These are phyloP conservation scores for Chrysosporium keratinophilum DNA, from an alignment of 2,329 filamentous ascomycete genomes.

Conservation along the genomic window DNA sequence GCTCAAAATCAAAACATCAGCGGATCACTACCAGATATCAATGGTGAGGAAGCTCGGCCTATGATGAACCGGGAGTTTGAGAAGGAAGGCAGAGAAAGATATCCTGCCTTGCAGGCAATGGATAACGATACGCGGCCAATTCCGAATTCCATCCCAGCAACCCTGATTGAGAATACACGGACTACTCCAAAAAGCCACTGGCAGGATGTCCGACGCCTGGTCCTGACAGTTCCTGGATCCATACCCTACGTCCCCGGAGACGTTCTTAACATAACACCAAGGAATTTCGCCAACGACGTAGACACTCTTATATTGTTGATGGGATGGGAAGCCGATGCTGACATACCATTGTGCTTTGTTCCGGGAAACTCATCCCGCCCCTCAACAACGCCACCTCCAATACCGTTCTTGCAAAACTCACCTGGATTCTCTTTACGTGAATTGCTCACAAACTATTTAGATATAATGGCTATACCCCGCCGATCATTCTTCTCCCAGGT, in stretches of 20 bases:
- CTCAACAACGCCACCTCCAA: constrained; percentile 23
- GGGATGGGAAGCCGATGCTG: constrained; percentile 65
- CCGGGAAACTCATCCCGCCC: constrained; percentile 20
- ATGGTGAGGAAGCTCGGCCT: not conserved
- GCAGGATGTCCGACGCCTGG: constrained; percentile 85
- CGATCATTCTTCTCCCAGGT: constrained; percentile 75
- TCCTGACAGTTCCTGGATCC: constrained; percentile 41
- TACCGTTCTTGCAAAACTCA: constrained; percentile 29
- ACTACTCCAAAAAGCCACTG: constrained; percentile 70
- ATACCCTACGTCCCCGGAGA: constrained; percentile 60
- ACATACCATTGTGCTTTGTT: constrained; percentile 52
- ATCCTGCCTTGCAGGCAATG: constrained; percentile 6
- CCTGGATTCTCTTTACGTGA: constrained; percentile 54
- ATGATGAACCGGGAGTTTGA: not conserved
- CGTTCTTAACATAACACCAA: constrained; percentile 70
- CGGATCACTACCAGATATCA: not conserved
- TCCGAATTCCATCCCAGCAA: constrained; percentile 47
- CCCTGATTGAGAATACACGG: constrained; percentile 55
- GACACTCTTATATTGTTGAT: constrained; percentile 65
- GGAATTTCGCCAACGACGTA: constrained; percentile 78
- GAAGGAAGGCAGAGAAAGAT: not conserved
- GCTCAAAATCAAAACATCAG: not conserved
- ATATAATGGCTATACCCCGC: constrained; percentile 80
- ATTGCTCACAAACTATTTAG: constrained; percentile 71
- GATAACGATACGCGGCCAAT: constrained; percentile 46